Conservation (phyloP, 2,329 filamentous ascomycete species). For the Aspergillus jensenii region DNA sequence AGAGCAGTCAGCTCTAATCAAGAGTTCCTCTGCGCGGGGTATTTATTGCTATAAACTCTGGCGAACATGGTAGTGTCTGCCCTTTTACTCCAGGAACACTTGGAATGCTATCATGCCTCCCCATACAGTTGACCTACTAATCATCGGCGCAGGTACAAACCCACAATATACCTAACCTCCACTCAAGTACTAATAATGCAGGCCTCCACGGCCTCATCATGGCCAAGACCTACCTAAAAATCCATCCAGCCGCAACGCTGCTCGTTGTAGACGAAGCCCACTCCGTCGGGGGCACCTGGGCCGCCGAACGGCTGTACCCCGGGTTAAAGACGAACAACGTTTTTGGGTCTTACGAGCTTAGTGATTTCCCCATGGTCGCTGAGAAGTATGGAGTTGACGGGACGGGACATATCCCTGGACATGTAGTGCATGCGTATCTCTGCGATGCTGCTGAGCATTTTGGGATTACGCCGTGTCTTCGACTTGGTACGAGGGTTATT, state of each 20-base stretch:
- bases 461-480: constrained; percentile 38
- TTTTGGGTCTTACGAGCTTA: constrained; percentile 66
- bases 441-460: constrained; percentile 54
- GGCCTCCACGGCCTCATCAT: constrained; percentile 55
- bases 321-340: constrained; percentile 70
- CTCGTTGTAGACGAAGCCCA: constrained; percentile 55
- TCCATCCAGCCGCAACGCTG: constrained; percentile 55
- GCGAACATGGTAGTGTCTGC: background rate
- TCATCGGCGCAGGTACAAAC: constrained; percentile 5
- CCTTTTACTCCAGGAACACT: background rate
- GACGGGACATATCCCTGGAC: constrained; percentile 57
- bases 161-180: background rate
- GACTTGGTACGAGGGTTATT: background rate
- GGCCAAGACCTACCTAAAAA: constrained; percentile 58
- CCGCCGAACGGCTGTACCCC: constrained; percentile 60
- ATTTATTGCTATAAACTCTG: too few species aligned
- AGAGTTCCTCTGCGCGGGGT: too few species aligned
- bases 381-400: constrained; percentile 45
- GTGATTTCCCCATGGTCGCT: constrained; percentile 65
- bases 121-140: background rate
- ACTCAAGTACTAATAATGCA: constrained; percentile 3
- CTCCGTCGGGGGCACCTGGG: constrained; percentile 66
- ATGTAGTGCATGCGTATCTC: constrained; percentile 55
- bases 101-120: background rate
- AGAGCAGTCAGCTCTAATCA: too few species aligned